A percentile compares a stretch with the other conserved stretches of the same genome.
phyloP scores from a whole-genome alignment of 2,329 filamentous ascomycete species.

The Neonectria neomacrospora region DNA sequence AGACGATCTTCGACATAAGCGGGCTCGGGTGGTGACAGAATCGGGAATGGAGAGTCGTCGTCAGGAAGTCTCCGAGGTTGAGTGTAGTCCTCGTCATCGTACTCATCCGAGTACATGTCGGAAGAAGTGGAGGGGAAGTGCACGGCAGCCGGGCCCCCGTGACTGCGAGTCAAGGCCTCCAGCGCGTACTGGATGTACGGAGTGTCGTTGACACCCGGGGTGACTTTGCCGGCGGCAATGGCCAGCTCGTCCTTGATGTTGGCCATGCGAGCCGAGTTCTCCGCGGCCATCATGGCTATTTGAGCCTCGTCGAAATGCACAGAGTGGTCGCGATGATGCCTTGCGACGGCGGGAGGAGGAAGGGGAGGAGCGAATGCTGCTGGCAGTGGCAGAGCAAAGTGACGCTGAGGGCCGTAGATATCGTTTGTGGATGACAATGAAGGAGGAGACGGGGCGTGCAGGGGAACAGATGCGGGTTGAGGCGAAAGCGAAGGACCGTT shows the following conservation, averaged over 20 bases:
- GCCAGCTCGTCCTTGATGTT: conserved; percentile 64
- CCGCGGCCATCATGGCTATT: conserved; percentile 52
- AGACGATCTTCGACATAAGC: conserved; percentile 45
- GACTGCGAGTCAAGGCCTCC: conserved; percentile 83
- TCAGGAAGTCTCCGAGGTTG: conserved; percentile 34
- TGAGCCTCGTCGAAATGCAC: conserved; percentile 55
- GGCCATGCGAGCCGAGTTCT: conserved; percentile 48
- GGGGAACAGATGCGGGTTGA: conserved; percentile 48
- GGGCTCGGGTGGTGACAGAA: conserved; percentile 39
- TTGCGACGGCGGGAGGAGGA: conserved; percentile 6
- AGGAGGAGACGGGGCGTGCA: conserved; percentile 54
- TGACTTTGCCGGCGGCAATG: conserved; percentile 65
- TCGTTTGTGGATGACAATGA: conserved; percentile 53
- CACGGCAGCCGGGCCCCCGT: conserved; percentile 67
- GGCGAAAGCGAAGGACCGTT: conserved; percentile 47
- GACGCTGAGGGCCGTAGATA: conserved; percentile 54
- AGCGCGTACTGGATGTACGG: conserved; percentile 92
- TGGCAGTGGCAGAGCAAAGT: conserved; percentile 48
- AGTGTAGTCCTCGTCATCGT: conserved; percentile 42
- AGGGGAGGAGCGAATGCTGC: conserved; percentile 29
- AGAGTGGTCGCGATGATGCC: conserved; percentile 21
- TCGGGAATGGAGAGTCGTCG: conserved; percentile 34
- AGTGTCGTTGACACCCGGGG: conserved; percentile 83
- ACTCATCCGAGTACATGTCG: conserved; percentile 44
- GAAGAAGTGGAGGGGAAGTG: conserved; percentile 58